Evolutionary conservation across 106 monocot species (phyloP), one percentile per base, ranked within the genome.

Genomic region (Hemerocallis citrina): DNA sequence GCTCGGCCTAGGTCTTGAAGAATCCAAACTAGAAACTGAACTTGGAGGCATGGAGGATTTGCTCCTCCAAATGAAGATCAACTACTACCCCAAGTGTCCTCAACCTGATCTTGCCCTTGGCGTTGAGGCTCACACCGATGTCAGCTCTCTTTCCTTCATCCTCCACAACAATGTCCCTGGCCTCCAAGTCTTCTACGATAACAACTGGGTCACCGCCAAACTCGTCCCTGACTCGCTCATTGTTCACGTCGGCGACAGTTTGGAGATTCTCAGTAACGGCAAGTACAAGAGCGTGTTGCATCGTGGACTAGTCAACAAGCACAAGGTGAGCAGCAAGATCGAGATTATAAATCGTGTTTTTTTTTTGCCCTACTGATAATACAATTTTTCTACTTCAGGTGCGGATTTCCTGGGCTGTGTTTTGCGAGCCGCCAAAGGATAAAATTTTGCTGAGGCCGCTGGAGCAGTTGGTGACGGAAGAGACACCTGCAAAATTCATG

Each of bases 351-450:
- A n/a, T n/a, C n/a, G n/a, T n/a, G n/a, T n/a, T n/a, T n/a, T n/a
- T n/a, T n/a, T n/a, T n/a, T n/a, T n/a, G n/a, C n/a, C n/a, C n/a
- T n/a, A n/a, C n/a, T n/a, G n/a, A n/a, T n/a, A n/a, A n/a, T n/a
- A n/a, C n/a, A n/a, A n/a, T n/a, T n/a, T n/a, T n/a, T n/a, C n/a
- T n/a, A n/a, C n/a, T n/a, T n/a, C n/a, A n/a, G n/a, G n/a, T n/a
- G n/a, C 65, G 93, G 57, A 82, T 93, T 45, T 93, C 93, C n/a
- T 93, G 93, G 93, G 88, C 79, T 0, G 67, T 89, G 20, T 93
- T 93, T 76, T 89, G 88, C 74, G 88, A 93, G 72, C 89, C 85
- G 11, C 93, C 81, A 8, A 79, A 38, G 51, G 85, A 93, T 0
- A 82, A 60, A 69, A 64, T 93, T 38, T 32, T 93, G 56, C 81